These are phyloP conservation scores for Plantago lanceolata DNA, from an alignment of 305 asterid species.

Conservation along the genomic window DNA sequence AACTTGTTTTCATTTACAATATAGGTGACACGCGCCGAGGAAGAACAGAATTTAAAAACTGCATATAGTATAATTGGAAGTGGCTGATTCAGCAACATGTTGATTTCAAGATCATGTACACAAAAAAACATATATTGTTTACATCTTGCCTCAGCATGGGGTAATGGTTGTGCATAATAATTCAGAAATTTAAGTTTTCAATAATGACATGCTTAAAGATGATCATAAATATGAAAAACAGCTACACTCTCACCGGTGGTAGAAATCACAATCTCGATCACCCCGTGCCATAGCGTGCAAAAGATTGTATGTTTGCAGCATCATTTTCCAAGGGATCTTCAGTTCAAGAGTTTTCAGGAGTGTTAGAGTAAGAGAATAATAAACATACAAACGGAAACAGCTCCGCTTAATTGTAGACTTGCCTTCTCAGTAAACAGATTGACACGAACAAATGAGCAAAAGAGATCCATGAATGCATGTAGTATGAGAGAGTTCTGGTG, in stretches of 20 bases:
- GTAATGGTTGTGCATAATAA: conserved; percentile 19
- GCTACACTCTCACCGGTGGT: conserved; percentile 60
- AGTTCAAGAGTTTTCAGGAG: conserved; percentile 24
- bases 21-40: conserved; percentile 19
- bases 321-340: conserved; percentile 95
- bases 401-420: conserved; percentile 29
- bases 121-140: conserved; percentile 6
- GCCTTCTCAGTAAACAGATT: conserved; percentile 95
- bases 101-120: neutral
- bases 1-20: conserved; percentile 16
- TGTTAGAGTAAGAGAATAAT: conserved; percentile 26
- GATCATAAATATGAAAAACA: conserved; percentile 20
- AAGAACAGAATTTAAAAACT: conserved; percentile 1
- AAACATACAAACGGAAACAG: conserved; percentile 8
- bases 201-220: conserved; percentile 14
- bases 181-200: conserved; percentile 11
- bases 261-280: conserved; percentile 94
- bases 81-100: conserved; percentile 8
- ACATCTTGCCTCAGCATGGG: conserved; percentile 7
- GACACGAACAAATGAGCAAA: conserved; percentile 97
- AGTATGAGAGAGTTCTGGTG: conserved; percentile 94
- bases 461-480: conserved; percentile 96
- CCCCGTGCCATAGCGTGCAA: conserved; percentile 76
- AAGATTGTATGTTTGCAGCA: conserved; percentile 88
- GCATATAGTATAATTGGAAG: conserved; percentile 8